phyloP scores from a whole-genome alignment of 73 alveolate genomes.

The Uronychia setigera region DNA sequence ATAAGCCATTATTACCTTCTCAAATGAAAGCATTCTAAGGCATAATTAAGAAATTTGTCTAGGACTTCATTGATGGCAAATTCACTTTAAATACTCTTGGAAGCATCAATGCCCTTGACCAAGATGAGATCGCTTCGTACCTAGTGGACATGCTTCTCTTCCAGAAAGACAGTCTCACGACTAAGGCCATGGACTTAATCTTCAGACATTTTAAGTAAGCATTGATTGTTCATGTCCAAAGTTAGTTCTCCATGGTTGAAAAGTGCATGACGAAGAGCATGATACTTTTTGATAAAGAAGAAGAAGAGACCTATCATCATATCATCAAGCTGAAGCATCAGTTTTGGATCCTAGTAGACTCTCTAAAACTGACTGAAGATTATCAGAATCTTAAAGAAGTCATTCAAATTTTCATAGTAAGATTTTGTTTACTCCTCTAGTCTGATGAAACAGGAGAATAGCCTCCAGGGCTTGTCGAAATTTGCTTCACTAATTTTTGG shows the following conservation, averaged over 20 bases:
- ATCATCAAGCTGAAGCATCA: conserved; percentile 2
- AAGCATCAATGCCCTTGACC: not conserved
- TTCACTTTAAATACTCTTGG: not conserved
- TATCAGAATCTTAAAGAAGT: not conserved
- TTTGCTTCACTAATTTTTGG: conserved; percentile 2
- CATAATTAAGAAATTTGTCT: not conserved
- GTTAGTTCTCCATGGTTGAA: not conserved
- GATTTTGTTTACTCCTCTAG: too few species aligned
- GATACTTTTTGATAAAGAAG: conserved; percentile 4
- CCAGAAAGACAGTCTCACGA: not conserved
- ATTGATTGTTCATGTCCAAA: not conserved
- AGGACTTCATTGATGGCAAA: not conserved
- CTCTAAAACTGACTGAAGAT: conserved; percentile 7
- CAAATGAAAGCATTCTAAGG: too few species aligned
- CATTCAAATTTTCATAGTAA: not conserved
- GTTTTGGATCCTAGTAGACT: not conserved
- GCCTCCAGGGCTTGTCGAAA: not conserved
- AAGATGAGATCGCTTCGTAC: conserved; percentile 4
- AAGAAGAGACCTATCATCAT: conserved; percentile 12
- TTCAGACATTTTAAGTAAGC: conserved; percentile 8
- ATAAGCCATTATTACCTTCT: too few species aligned
- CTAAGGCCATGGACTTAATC: conserved; percentile 6
- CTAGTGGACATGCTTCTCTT: not conserved
- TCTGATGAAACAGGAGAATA: not conserved
- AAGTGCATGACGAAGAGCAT: not conserved